These are phyloP conservation scores for Raphanus hybrid DNA, from an alignment of 441 rosid genomes.

Conservation along the genomic window DNA sequence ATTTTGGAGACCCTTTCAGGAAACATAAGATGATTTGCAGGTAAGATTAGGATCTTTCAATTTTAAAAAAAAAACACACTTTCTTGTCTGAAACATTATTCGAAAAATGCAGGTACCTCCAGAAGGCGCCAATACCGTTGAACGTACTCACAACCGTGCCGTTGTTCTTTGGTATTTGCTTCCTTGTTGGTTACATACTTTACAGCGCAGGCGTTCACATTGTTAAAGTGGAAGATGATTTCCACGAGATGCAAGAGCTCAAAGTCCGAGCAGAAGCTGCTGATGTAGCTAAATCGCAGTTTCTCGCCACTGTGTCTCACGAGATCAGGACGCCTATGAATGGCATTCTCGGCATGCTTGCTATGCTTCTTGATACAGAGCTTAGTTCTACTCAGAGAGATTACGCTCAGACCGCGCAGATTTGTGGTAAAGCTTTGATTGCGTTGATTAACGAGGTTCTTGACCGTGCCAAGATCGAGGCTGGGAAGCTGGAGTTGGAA, in stretches of 20 bases:
- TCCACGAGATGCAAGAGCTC: constrained; percentile 78
- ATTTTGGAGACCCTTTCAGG: constrained; percentile 96
- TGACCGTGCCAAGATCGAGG: constrained; percentile 98
- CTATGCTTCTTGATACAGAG: constrained; percentile 85
- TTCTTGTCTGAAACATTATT: constrained; percentile 11
- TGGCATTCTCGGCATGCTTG: constrained; percentile 99
- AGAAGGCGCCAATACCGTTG: constrained; percentile 79
- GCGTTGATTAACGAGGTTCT: constrained; percentile 95
- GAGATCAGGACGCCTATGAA: constrained; percentile 99
- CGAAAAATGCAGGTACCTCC: constrained; percentile 74
- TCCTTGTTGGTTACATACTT: constrained; percentile 80
- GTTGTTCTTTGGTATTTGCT: constrained; percentile 69
- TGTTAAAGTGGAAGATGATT: constrained; percentile 90
- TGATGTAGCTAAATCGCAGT: constrained; percentile 97
- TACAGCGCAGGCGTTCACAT: constrained; percentile 77
- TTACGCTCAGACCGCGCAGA: constrained; percentile 94
- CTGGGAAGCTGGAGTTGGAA: constrained; percentile 89
- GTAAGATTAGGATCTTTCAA: constrained; percentile 41
- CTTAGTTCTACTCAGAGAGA: constrained; percentile 89
- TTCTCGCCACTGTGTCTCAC: constrained; percentile 94
- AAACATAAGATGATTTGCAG: constrained; percentile 93
- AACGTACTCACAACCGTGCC: constrained; percentile 71
- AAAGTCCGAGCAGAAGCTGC: constrained; percentile 94
- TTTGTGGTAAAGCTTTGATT: constrained; percentile 93
- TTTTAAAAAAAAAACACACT: constrained; percentile 3